Percentiles rank a stretch among this genome's conserved stretches.
Conservation (phyloP, 2,329 filamentous ascomycete species). For the Cercospora sojina region DNA sequence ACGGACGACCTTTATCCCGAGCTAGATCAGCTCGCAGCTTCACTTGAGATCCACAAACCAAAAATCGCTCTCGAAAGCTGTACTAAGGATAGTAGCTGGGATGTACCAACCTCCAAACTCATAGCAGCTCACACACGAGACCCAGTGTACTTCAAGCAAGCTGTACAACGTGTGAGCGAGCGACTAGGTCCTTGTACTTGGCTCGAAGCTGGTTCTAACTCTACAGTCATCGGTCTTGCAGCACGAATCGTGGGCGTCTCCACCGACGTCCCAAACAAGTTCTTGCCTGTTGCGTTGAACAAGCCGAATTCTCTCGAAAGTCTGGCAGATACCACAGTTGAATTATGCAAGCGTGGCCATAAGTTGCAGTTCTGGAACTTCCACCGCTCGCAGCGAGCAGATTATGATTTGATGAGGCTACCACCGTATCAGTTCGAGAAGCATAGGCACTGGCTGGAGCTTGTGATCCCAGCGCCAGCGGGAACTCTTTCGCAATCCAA, state of each 20-base stretch:
- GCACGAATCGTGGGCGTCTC: background rate
- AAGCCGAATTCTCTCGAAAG: background rate
- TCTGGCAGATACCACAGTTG: constrained; percentile 5
- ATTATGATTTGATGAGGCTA: constrained; percentile 1
- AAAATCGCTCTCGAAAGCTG: constrained; percentile 11
- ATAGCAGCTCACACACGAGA: constrained; percentile 13
- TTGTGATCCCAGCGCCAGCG: background rate
- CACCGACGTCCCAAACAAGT: background rate
- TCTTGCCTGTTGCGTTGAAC: constrained; percentile 5
- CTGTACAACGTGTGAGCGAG: constrained; percentile 9
- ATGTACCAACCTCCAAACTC: background rate
- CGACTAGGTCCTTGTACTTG: constrained; percentile 4
- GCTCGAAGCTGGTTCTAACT: constrained; percentile 22
- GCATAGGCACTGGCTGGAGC: constrained; percentile 14
- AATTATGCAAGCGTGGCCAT: constrained; percentile 4
- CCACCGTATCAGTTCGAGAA: constrained; percentile 15
- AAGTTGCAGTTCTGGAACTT: constrained; percentile 9
- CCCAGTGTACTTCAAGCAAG: constrained; percentile 17
- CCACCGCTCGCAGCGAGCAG: background rate
- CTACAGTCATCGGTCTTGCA: constrained; percentile 16
- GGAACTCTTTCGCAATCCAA: background rate
- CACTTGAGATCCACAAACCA: constrained; percentile 7
- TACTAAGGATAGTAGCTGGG: background rate
- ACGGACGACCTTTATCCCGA: constrained; percentile 10
- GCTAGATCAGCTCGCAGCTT: constrained; percentile 3